Evolutionary conservation across 2,329 filamentous ascomycete genomes (phyloP).

Genomic region (Fusarium sp.): DNA sequence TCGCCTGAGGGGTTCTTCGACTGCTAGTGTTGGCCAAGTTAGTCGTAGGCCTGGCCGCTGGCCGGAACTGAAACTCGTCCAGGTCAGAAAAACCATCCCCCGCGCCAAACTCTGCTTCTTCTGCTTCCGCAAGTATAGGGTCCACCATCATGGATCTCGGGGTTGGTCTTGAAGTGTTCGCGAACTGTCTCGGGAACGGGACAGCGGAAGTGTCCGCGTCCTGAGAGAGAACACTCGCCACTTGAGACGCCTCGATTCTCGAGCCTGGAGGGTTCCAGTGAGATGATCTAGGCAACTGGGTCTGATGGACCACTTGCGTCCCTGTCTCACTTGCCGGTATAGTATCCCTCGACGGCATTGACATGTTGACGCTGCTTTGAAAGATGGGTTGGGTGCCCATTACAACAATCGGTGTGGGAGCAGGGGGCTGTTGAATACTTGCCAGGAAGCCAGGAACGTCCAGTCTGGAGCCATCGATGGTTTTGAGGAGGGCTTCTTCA

Average conservation of each 20-base stretch:
- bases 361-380: constrained; percentile 48
- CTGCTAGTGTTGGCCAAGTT: constrained; percentile 9
- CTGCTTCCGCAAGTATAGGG: constrained; percentile 21
- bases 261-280: constrained; percentile 39
- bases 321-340: constrained; percentile 48
- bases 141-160: constrained; percentile 7
- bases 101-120: constrained; percentile 40
- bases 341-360: constrained; percentile 49
- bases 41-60: constrained; percentile 13
- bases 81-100: constrained; percentile 47
- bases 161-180: constrained; percentile 8
- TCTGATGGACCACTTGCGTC: constrained; percentile 65
- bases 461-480: constrained; percentile 59
- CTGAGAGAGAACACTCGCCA: constrained; percentile 41
- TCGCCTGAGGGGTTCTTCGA: constrained; percentile 33
- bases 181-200: constrained; percentile 45
- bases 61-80: constrained; percentile 44
- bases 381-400: constrained; percentile 58
- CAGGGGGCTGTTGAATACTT: constrained; percentile 22
- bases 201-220: constrained; percentile 32
- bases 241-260: constrained; percentile 29
- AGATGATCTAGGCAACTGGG: constrained; percentile 55
- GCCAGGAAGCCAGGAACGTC: constrained; percentile 56
- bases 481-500: constrained; percentile 56
- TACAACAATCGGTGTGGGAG: constrained; percentile 48